Evolutionary conservation across 164 flowering plant species (phyloP), one percentile per base, ranked within the genome.

Genomic region (Echeveria elegans): DNA sequence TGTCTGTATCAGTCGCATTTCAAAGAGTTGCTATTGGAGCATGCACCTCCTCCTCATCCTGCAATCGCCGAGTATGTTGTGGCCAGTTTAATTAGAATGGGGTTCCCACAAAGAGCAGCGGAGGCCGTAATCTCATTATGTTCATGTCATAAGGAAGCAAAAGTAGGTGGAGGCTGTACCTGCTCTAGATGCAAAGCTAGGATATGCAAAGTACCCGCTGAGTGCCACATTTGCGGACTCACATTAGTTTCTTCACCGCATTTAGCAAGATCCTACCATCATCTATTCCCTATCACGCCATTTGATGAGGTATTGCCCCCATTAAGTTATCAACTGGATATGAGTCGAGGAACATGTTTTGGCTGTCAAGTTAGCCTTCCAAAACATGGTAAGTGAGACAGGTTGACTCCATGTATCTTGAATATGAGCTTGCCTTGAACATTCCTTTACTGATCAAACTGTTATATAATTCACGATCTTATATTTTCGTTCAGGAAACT

Each of bases 171-270:
- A 47, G 97, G 95, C 16, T 94, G 86, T 77, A 94, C 87, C 59
- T 91, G 97, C 79, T 97, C 98, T 52, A 83, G 96, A 78, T 94
- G 98, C 81, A 94, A 91, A 78, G 90, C 96, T 47, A 87, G 97
- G 41, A 87, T 91, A 0, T 94, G 97, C 73, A 96, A 94, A 61
- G 80, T 94, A 34, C 98, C 98, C 52, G 82, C 96, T 7, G 96
- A 91, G 64, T 94, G 98, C 68, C 80, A 75, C 21, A 83, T 88
- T 41, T 94, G 98, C 82, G 97, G 96, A 19, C 76, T 94, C 73
- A 88, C 96, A n/a, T 97, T 94, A 32, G 92, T 94, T 72, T 94
- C 97, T 71, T 94, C 97, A 19, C 97, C 98, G 8, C 98, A 91
- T 83, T 76, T 94, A 78, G 98, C 98, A 50, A 85, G 98, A 70